A percentile compares a stretch with the other conserved stretches of the same genome.
phyloP scores from a whole-genome alignment of 257 asterid genomes.

The Leonotis leonurus region DNA sequence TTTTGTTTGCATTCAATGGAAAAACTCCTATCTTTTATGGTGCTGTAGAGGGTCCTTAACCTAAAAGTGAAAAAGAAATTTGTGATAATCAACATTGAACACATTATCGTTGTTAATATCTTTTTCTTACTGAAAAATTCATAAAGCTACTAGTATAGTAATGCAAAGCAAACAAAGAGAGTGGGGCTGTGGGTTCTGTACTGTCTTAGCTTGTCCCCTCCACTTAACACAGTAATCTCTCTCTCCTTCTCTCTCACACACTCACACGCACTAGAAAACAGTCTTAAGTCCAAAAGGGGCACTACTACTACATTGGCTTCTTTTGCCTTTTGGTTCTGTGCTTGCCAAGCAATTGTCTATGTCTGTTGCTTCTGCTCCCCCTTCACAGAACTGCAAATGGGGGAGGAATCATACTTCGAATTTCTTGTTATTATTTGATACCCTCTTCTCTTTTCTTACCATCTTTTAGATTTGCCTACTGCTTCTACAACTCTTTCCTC shows the following conservation, averaged over 20 bases:
- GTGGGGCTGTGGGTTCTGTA: constrained; percentile 78
- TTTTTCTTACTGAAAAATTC: constrained; percentile 12
- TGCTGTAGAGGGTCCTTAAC: constrained; percentile 26
- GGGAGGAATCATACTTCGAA: constrained; percentile 73
- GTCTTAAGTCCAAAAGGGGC: constrained; percentile 58
- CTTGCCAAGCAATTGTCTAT: constrained; percentile 71
- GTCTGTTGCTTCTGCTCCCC: constrained; percentile 75
- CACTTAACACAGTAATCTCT: constrained; percentile 54
- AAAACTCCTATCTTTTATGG: constrained; percentile 28
- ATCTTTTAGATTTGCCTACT: constrained; percentile 11
- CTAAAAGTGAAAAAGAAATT: constrained; percentile 2
- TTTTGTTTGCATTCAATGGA: constrained; percentile 33
- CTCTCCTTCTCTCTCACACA: constrained; percentile 27
- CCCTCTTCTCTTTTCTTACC: constrained; percentile 35
- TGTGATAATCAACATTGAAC: neutral
- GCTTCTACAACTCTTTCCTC: neutral
- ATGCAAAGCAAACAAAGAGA: constrained; percentile 39
- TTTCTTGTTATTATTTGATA: constrained; percentile 76
- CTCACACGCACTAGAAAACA: constrained; percentile 21
- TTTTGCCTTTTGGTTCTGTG: constrained; percentile 67
- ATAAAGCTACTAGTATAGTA: constrained; percentile 34
- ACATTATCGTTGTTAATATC: neutral
- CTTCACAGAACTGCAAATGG: constrained; percentile 69
- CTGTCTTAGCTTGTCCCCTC: constrained; percentile 97
- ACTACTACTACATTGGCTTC: constrained; percentile 52